These are phyloP conservation scores for Ganoderma multipileum DNA, from an alignment of 1,284 basidiomycete species.

Conservation along the genomic window DNA sequence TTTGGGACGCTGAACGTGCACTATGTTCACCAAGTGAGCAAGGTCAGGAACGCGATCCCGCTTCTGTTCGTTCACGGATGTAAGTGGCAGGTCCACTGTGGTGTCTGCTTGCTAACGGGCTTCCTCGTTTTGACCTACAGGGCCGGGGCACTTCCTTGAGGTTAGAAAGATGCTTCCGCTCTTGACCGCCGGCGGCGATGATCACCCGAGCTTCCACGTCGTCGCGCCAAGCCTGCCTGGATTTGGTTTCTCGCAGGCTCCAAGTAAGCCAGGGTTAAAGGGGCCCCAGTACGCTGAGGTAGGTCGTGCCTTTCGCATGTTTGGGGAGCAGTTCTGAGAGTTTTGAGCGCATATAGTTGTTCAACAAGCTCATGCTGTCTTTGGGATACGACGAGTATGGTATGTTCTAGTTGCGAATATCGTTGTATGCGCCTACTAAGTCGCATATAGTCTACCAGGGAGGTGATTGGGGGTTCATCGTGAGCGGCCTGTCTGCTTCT, in stretches of 20 bases:
- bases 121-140: conserved; percentile 38
- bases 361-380: conserved; percentile 32
- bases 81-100: conserved; percentile 33
- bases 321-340: background rate
- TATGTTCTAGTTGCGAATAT: background rate
- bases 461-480: conserved; percentile 1
- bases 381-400: conserved; percentile 36
- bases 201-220: conserved; percentile 65
- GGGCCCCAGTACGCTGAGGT: conserved; percentile 36
- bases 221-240: conserved; percentile 59
- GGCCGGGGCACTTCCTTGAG: conserved; percentile 67
- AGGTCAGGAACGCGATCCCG: conserved; percentile 46
- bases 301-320: too few relatives aligned
- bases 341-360: conserved; percentile 16
- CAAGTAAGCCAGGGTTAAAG: conserved; percentile 44
- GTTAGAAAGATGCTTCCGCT: conserved; percentile 59
- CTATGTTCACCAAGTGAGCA: conserved; percentile 49
- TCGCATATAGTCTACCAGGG: background rate
- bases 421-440: background rate
- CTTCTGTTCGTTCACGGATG: conserved; percentile 55
- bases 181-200: conserved; percentile 45
- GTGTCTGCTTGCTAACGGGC: background rate
- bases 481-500: background rate
- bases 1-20: conserved; percentile 49
- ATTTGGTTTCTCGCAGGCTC: conserved; percentile 58